These are phyloP conservation scores for Diplodia scrobiculata DNA, from an alignment of 2,329 filamentous ascomycete genomes.

Conservation along the genomic window DNA sequence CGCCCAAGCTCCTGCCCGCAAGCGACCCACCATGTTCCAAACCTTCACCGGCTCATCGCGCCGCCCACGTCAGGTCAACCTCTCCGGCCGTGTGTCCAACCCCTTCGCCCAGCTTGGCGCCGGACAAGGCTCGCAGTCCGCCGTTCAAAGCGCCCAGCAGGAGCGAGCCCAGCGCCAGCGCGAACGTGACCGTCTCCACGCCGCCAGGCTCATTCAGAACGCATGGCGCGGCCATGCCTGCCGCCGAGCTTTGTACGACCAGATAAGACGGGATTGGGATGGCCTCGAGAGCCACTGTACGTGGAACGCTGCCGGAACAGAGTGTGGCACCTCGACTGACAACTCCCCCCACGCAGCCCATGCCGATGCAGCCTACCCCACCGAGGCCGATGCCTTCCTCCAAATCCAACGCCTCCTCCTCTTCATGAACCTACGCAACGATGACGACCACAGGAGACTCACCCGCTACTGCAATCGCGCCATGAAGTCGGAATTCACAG, in stretches of 20 bases:
- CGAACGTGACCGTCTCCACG: conserved; percentile 75
- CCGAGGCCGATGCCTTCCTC: conserved; percentile 44
- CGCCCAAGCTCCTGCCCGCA: conserved; percentile 6
- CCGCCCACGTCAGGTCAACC: conserved; percentile 86
- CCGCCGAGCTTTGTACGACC: conserved; percentile 60
- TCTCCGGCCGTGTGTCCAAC: conserved; percentile 80
- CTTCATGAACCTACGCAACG: conserved; percentile 46
- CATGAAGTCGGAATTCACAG: conserved; percentile 37
- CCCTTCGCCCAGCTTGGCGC: conserved; percentile 67
- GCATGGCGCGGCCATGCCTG: conserved; percentile 76
- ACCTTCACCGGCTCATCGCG: conserved; percentile 88
- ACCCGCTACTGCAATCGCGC: conserved; percentile 46
- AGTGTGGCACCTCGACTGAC: background rate
- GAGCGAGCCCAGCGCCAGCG: conserved; percentile 78
- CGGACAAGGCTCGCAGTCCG: conserved; percentile 64
- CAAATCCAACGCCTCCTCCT: conserved; percentile 50
- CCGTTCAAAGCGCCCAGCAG: conserved; percentile 82
- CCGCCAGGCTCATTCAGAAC: conserved; percentile 73
- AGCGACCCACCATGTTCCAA: conserved; percentile 68
- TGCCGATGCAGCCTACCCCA: conserved; percentile 39
- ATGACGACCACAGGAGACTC: conserved; percentile 47
- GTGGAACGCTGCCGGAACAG: conserved; percentile 31
- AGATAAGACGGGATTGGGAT: conserved; percentile 49
- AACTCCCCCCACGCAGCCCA: background rate
- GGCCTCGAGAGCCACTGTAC: conserved; percentile 35